A percentile compares a stretch with the other conserved stretches of the same genome.
Evolutionary conservation across 2,329 filamentous ascomycete genomes (phyloP).

Genomic region (Aureobasidium subglaciale): DNA sequence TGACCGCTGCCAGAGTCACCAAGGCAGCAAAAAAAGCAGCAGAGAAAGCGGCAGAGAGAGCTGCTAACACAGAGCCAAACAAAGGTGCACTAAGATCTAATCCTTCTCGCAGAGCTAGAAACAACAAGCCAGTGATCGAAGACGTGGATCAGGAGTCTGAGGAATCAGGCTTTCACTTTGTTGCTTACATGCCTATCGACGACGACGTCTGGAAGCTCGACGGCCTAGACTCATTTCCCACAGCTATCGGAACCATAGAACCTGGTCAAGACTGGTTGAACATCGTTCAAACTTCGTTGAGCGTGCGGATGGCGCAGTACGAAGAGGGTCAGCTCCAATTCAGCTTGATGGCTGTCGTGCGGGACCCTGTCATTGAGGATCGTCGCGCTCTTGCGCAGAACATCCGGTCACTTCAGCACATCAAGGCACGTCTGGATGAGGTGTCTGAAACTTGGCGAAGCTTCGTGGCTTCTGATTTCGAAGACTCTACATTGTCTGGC

Average conservation of each 20-base stretch:
- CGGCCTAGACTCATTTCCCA: slow-evolving; percentile 67
- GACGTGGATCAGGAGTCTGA: slow-evolving; percentile 33
- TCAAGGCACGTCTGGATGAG: slow-evolving; percentile 35
- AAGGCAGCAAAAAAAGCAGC: slow-evolving; percentile 25
- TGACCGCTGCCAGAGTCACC: slow-evolving; percentile 24
- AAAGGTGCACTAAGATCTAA: slow-evolving; percentile 11
- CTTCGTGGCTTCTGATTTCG: slow-evolving; percentile 26
- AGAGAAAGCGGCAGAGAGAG: slow-evolving; percentile 12
- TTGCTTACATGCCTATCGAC: slow-evolving; percentile 75
- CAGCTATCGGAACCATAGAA: slow-evolving; percentile 49
- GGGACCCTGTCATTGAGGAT: slow-evolving; percentile 52
- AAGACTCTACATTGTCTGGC: slow-evolving; percentile 19
- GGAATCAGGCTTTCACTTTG: slow-evolving; percentile 75
- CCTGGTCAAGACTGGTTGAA: slow-evolving; percentile 58
- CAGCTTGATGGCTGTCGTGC: slow-evolving; percentile 67
- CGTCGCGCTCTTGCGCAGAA: slow-evolving; percentile 38
- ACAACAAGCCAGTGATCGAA: slow-evolving; percentile 29
- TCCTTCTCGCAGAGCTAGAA: slow-evolving; percentile 16
- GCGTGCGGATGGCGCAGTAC: slow-evolving; percentile 59
- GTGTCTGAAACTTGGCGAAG: slow-evolving; percentile 38
- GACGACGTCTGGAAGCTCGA: slow-evolving; percentile 81
- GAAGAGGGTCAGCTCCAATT: slow-evolving; percentile 63
- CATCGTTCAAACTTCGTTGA: slow-evolving; percentile 57
- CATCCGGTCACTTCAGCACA: slow-evolving; percentile 36
- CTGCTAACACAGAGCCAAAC: slow-evolving; percentile 1